These are phyloP conservation scores for Dacryopinax spathularia DNA, from an alignment of 768 basidiomycete genomes.

Conservation along the genomic window DNA sequence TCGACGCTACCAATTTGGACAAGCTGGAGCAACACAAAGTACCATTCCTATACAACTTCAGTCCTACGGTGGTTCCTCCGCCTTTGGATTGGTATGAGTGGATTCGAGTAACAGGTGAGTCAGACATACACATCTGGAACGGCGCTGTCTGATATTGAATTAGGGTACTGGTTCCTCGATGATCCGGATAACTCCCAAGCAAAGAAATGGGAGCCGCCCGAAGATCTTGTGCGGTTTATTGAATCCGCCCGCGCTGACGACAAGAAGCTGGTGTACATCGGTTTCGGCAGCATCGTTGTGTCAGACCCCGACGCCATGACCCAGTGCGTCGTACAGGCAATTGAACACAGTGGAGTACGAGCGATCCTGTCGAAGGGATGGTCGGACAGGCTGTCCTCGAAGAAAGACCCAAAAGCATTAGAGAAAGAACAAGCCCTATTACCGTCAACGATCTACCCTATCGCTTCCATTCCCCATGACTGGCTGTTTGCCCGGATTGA, in stretches of 20 bases:
- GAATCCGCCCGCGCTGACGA: slow-evolving; percentile 53
- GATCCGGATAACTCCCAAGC: slow-evolving; percentile 77
- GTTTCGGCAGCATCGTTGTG: slow-evolving; percentile 94
- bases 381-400: slow-evolving; percentile 75
- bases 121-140: background rate
- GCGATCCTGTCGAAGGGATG: slow-evolving; percentile 96
- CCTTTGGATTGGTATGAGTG: slow-evolving; percentile 98
- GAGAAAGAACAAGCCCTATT: slow-evolving; percentile 43
- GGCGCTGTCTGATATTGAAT: slow-evolving; percentile 2
- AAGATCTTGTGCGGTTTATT: slow-evolving; percentile 69
- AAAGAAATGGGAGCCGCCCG: slow-evolving; percentile 73
- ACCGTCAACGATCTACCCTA: slow-evolving; percentile 66
- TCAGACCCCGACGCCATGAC: slow-evolving; percentile 91
- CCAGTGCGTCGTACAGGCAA: slow-evolving; percentile 74
- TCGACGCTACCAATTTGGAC: slow-evolving; percentile 75
- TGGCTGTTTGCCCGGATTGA: slow-evolving; percentile 91
- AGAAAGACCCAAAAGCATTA: slow-evolving; percentile 29
- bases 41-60: slow-evolving; percentile 96
- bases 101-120: slow-evolving; percentile 78
- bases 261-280: slow-evolving; percentile 93
- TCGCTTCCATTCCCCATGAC: slow-evolving; percentile 82
- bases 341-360: slow-evolving; percentile 70
- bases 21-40: slow-evolving; percentile 96
- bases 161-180: slow-evolving; percentile 95
- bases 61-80: slow-evolving; percentile 75